phyloP scores from a whole-genome alignment of 305 asterid species.

The Vinca major region DNA sequence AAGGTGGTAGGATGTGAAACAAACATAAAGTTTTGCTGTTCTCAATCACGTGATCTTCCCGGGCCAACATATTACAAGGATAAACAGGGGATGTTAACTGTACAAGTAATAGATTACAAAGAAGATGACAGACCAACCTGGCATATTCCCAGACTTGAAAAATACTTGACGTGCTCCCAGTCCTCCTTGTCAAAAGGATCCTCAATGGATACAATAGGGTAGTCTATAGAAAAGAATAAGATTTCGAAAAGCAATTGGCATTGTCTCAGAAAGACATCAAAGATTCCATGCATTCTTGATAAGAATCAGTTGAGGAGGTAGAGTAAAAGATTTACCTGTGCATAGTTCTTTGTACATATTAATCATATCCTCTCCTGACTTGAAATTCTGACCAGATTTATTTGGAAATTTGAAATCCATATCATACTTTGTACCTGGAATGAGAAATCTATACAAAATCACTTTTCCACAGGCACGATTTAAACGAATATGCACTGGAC shows the following conservation, averaged over 20 bases:
- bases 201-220: conserved; percentile 85
- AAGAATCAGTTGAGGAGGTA: conserved; percentile 6
- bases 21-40: neutral
- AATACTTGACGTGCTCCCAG: conserved; percentile 83
- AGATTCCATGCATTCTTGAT: neutral
- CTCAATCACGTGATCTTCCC: neutral
- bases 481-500: conserved; percentile 12
- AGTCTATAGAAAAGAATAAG: conserved; percentile 35
- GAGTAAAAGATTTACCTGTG: conserved; percentile 44
- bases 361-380: conserved; percentile 93
- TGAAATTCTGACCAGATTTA: conserved; percentile 79
- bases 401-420: conserved; percentile 77
- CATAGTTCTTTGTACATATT: conserved; percentile 77
- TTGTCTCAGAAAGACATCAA: neutral
- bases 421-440: conserved; percentile 89
- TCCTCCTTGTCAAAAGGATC: conserved; percentile 99
- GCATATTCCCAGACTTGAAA: conserved; percentile 68
- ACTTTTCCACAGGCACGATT: conserved; percentile 18
- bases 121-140: conserved; percentile 51
- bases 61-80: neutral
- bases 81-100: neutral
- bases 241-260: conserved; percentile 7
- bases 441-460: conserved; percentile 19
- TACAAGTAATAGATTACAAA: conserved; percentile 18
- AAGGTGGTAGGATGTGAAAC: neutral